phyloP scores from a whole-genome alignment of 192 early-diverging fungal species.

The Bifiguratus adelaidae region DNA sequence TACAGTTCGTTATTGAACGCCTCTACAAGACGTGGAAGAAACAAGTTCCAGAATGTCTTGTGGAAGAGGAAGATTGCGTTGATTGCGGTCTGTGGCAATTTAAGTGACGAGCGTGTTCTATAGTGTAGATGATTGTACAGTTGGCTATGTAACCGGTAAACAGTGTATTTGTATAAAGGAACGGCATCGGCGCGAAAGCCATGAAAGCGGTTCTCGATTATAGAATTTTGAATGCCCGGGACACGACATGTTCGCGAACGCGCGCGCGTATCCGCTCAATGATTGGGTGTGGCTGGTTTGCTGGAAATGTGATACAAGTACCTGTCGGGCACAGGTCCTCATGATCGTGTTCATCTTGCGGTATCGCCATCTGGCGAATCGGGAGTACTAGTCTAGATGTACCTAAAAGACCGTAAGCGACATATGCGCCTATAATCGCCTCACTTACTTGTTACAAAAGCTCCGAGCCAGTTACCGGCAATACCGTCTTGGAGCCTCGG shows the following conservation, averaged over 20 bases:
- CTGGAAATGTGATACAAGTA: conserved; percentile 8
- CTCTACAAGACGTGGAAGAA: conserved; percentile 28
- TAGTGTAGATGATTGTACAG: too few relatives aligned
- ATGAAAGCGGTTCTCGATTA: too few relatives aligned
- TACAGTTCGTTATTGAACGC: conserved; percentile 66
- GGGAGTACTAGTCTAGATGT: conserved; percentile 42
- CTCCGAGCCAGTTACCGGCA: conserved; percentile 42
- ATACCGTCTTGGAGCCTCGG: conserved; percentile 33
- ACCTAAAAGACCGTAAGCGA: conserved; percentile 13
- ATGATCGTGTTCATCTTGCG: neutral
- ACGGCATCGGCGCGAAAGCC: too few relatives aligned
- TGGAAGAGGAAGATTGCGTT: conserved; percentile 39
- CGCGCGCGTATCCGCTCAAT: conserved; percentile 6
- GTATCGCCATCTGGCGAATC: conserved; percentile 12
- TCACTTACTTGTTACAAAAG: conserved; percentile 54
- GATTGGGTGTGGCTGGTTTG: neutral
- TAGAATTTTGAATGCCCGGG: conserved; percentile 3
- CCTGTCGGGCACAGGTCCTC: conserved; percentile 1
- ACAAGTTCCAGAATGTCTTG: conserved; percentile 16
- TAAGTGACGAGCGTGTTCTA: too few relatives aligned
- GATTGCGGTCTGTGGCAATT: conserved; percentile 78
- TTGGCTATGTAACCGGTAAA: too few relatives aligned
- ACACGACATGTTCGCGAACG: conserved; percentile 11
- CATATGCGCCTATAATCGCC: neutral
- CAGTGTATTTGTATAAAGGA: too few relatives aligned